A percentile compares a stretch with the other conserved stretches of the same genome.
Conservation (phyloP, 768 basidiomycete species). For the Cubamyces lactineus region DNA sequence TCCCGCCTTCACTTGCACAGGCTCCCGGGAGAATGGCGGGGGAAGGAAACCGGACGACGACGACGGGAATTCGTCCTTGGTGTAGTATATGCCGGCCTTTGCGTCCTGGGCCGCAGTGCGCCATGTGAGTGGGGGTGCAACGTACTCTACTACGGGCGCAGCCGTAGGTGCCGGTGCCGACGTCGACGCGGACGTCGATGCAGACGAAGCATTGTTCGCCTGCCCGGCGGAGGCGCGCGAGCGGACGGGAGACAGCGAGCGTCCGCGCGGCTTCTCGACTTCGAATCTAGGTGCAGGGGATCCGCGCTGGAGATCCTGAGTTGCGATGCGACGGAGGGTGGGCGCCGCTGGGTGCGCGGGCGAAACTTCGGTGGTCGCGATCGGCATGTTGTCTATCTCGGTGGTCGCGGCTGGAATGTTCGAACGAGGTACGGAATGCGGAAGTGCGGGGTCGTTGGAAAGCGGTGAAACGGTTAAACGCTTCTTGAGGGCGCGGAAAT, state of each 20-base stretch:
- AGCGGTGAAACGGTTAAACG: neutral
- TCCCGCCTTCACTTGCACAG: conserved; percentile 28
- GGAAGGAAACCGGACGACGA: conserved; percentile 26
- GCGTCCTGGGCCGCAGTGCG: conserved; percentile 29
- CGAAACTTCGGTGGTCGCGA: conserved; percentile 24
- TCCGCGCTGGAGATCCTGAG: conserved; percentile 21
- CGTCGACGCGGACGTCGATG: conserved; percentile 1
- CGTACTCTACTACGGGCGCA: conserved; percentile 9
- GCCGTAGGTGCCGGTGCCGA: neutral
- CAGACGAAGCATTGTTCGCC: neutral
- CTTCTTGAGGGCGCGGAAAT: neutral
- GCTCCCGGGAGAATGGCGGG: conserved; percentile 30
- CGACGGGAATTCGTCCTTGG: conserved; percentile 31
- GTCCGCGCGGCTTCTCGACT: conserved; percentile 21
- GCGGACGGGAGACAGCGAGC: conserved; percentile 11
- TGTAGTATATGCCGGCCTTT: conserved; percentile 32
- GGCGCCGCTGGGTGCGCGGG: conserved; percentile 4
- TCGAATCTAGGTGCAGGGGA: conserved; percentile 22
- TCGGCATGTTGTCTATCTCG: conserved; percentile 18
- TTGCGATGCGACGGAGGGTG: neutral
- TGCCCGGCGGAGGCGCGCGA: neutral
- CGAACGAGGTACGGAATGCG: neutral
- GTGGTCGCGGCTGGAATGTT: neutral
- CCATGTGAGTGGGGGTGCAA: conserved; percentile 23
- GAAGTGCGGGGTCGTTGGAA: neutral